phyloP scores from a whole-genome alignment of 202 grass and related monocot genomes.

The Carex sylvatica region DNA sequence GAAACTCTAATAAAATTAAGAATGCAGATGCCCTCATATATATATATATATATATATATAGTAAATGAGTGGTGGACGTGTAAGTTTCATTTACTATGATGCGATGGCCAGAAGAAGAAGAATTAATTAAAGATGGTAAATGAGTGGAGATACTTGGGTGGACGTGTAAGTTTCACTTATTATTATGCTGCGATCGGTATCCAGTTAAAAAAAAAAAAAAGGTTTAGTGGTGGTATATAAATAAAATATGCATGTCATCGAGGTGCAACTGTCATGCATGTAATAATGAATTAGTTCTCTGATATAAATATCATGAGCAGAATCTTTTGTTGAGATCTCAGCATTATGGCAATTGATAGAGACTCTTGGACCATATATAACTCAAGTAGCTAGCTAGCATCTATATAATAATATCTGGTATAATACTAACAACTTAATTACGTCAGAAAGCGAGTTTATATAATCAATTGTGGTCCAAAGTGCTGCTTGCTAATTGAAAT shows the following conservation, averaged over 20 bases:
- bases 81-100: too few relatives aligned
- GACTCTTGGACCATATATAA: not conserved
- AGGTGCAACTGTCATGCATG: slow-evolving; percentile 12
- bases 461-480: not conserved
- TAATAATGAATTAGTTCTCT: slow-evolving; percentile 11
- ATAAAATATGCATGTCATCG: not conserved
- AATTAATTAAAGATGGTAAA: too few relatives aligned
- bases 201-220: not conserved
- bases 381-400: slow-evolving; percentile 1
- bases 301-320: not conserved
- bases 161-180: too few relatives aligned
- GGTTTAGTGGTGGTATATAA: not conserved
- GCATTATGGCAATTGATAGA: slow-evolving; percentile 10
- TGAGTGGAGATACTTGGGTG: too few relatives aligned
- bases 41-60: too few relatives aligned
- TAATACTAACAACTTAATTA: slow-evolving; percentile 10
- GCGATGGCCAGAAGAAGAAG: too few relatives aligned
- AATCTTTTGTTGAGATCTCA: slow-evolving; percentile 25
- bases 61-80: too few relatives aligned
- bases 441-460: not conserved
- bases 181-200: not conserved
- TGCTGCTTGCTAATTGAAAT: not conserved
- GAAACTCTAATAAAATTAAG: too few relatives aligned
- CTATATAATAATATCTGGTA: slow-evolving; percentile 1
- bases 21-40: too few relatives aligned